These are phyloP conservation scores for Fraxinus pennsylvanica DNA, from an alignment of 257 asterid species.

Conservation along the genomic window DNA sequence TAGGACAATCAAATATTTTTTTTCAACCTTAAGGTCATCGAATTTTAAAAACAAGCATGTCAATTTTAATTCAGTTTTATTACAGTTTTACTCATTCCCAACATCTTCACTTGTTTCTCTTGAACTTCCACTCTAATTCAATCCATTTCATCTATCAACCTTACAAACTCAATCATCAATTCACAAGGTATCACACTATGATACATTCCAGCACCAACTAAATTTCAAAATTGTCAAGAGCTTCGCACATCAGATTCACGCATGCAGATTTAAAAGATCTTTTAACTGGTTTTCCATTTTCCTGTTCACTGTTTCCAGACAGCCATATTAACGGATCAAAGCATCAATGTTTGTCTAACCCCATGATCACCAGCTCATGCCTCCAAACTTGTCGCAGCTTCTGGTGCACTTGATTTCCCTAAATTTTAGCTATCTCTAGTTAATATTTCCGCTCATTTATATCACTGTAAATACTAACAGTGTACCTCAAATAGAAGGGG, in stretches of 20 bases:
- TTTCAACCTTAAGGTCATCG: constrained; percentile 1
- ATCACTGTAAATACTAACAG: too few relatives aligned
- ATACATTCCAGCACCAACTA: too few relatives aligned
- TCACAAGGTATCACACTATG: neutral
- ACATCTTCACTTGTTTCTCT: neutral
- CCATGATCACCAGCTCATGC: constrained; percentile 21
- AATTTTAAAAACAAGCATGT: constrained; percentile 5
- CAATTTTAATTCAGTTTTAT: constrained; percentile 11
- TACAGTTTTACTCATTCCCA: constrained; percentile 1
- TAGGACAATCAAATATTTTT: neutral
- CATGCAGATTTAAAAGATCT: constrained; percentile 11
- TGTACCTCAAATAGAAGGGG: neutral
- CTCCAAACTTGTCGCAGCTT: constrained; percentile 2
- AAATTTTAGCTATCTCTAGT: neutral
- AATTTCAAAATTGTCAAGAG: neutral
- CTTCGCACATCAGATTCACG: constrained; percentile 17
- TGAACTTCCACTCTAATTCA: constrained; percentile 15
- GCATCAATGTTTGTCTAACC: neutral
- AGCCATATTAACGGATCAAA: neutral
- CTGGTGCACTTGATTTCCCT: constrained; percentile 5
- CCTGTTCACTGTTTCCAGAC: neutral
- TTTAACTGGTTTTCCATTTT: neutral
- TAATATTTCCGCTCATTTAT: neutral
- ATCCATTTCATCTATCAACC: neutral
- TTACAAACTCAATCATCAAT: constrained; percentile 3